Conservation (phyloP, 345 rosid genomes). For the Brassica incana region DNA sequence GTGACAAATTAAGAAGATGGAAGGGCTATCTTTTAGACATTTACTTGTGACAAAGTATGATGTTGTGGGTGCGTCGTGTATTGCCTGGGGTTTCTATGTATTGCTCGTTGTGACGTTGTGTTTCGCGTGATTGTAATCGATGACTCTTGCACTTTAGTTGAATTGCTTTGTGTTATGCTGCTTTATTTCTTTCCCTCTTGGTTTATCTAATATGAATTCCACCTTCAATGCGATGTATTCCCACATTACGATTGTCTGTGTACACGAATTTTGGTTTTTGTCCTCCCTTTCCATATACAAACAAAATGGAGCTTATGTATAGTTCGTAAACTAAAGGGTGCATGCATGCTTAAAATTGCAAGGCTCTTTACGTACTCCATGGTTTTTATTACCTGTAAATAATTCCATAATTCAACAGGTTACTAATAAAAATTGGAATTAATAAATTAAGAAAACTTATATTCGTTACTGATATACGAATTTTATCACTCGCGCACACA, state of each 20-base stretch:
- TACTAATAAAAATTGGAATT: background rate
- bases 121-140: conserved; percentile 31
- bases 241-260: background rate
- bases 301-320: background rate
- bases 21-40: background rate
- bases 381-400: background rate
- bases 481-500: background rate
- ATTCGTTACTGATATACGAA: background rate
- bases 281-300: background rate
- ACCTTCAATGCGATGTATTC: background rate
- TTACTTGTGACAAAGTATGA: conserved; percentile 20
- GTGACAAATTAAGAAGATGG: background rate
- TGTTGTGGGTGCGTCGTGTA: conserved; percentile 19
- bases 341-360: background rate
- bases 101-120: conserved; percentile 27
- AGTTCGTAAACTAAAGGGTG: background rate
- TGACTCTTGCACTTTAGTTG: conserved; percentile 14
- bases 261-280: background rate
- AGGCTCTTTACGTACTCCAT: background rate
- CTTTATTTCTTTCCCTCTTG: background rate
- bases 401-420: background rate
- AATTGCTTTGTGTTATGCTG: conserved; percentile 12
- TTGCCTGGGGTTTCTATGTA: background rate
- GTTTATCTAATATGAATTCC: background rate
- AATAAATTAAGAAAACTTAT: background rate